These are phyloP conservation scores for Aspergillus avenaceus DNA, from an alignment of 495 filamentous ascomycete species.

Conservation along the genomic window DNA sequence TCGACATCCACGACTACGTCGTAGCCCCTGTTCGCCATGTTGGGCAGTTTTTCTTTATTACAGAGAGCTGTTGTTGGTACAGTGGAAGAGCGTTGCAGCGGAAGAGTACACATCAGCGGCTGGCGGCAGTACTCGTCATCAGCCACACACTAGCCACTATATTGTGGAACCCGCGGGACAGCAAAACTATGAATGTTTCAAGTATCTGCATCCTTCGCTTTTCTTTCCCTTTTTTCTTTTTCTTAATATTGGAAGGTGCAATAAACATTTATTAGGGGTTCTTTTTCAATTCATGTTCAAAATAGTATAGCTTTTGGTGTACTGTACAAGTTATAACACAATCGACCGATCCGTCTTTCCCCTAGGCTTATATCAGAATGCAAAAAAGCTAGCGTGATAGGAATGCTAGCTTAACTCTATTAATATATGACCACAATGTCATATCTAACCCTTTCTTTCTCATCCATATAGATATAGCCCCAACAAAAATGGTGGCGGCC, in stretches of 20 bases:
- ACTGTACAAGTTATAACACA: background rate
- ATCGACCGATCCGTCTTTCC: background rate
- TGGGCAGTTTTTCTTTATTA: slow-evolving; percentile 21
- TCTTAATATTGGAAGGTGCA: too few relatives aligned
- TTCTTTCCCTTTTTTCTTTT: background rate
- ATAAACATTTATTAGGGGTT: too few relatives aligned
- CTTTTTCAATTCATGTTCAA: too few relatives aligned
- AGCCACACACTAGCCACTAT: slow-evolving; percentile 20
- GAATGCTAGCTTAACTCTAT: slow-evolving; percentile 23
- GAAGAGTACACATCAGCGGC: slow-evolving; percentile 21
- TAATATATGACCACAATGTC: slow-evolving; percentile 36
- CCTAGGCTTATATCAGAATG: background rate
- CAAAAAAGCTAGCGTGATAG: slow-evolving; percentile 12
- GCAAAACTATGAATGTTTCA: background rate
- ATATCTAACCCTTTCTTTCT: slow-evolving; percentile 40
- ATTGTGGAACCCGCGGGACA: background rate
- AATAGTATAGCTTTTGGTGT: background rate
- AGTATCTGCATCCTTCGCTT: background rate
- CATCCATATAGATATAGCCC: slow-evolving; percentile 51
- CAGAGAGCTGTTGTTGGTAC: slow-evolving; percentile 11
- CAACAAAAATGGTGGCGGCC: slow-evolving; percentile 61
- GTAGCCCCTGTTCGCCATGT: slow-evolving; percentile 82
- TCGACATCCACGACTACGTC: slow-evolving; percentile 98
- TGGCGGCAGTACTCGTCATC: background rate
- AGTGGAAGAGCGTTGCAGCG: slow-evolving; percentile 10